A percentile compares a stretch with the other conserved stretches of the same genome.
phyloP scores from a whole-genome alignment of 139 green algal species.

The Coelastrella sp. region DNA sequence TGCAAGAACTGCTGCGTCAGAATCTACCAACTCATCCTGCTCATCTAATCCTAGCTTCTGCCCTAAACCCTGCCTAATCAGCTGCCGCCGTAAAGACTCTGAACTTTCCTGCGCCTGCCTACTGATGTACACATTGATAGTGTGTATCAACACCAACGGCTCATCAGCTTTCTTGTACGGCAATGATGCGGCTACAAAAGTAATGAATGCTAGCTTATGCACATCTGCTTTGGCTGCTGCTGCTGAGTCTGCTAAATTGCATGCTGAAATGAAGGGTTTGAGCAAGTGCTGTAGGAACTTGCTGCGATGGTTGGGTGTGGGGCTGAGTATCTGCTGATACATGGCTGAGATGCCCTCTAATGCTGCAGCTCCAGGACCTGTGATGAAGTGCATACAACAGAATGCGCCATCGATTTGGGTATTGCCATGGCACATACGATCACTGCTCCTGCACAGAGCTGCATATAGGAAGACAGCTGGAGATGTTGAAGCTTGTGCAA shows the following conservation, averaged over 20 bases:
- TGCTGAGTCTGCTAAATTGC: conserved; percentile 20
- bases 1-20: conserved; percentile 1
- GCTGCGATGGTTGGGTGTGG: neutral
- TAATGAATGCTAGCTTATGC: conserved; percentile 66
- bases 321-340: conserved; percentile 53
- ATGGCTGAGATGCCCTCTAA: conserved; percentile 58
- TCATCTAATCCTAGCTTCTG: conserved; percentile 11
- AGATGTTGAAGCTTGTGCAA: too few species aligned
- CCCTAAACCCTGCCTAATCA: conserved; percentile 15
- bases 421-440: too few species aligned
- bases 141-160: conserved; percentile 70
- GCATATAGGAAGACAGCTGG: too few species aligned
- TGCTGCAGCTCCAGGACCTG: conserved; percentile 33
- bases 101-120: conserved; percentile 53
- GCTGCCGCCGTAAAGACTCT: conserved; percentile 28
- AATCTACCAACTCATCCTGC: neutral
- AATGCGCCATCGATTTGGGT: too few species aligned
- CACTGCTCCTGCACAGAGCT: too few species aligned
- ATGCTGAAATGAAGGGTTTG: conserved; percentile 63
- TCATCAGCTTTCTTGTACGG: conserved; percentile 78
- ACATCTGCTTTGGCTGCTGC: conserved; percentile 41
- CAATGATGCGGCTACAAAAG: conserved; percentile 67
- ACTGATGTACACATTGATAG: conserved; percentile 70
- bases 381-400: neutral
- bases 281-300: conserved; percentile 65